Percentiles rank a stretch among this genome's conserved stretches.
These are phyloP conservation scores for Starmerella riodocensis DNA, from an alignment of 805 yeast genomes.

Conservation along the genomic window DNA sequence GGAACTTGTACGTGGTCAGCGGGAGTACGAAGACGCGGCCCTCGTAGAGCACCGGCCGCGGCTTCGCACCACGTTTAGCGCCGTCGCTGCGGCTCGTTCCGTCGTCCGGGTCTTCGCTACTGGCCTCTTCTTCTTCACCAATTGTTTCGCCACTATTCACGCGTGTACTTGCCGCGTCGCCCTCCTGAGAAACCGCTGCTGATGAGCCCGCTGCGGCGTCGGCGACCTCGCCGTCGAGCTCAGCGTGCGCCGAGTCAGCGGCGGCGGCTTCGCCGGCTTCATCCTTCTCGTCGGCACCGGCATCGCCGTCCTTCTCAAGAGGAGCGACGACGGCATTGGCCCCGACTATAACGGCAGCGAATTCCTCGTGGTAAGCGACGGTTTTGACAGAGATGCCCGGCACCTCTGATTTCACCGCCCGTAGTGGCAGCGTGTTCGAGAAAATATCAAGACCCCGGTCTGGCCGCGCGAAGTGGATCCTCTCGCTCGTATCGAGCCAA, in stretches of 20 bases:
- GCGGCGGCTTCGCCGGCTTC: neutral
- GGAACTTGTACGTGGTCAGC: slow-evolving; percentile 4
- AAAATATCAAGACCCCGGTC: slow-evolving; percentile 2
- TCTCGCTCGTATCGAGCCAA: slow-evolving; percentile 10
- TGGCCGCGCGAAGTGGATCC: slow-evolving; percentile 4
- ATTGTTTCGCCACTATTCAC: neutral
- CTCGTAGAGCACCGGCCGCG: neutral
- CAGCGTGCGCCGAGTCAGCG: neutral
- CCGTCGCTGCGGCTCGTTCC: neutral
- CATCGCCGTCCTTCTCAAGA: neutral
- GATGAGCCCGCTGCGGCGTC: neutral
- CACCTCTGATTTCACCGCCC: neutral
- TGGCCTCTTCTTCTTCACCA: neutral
- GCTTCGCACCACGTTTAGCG: neutral
- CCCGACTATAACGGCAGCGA: slow-evolving; percentile 8
- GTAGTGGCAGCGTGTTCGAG: slow-evolving; percentile 7
- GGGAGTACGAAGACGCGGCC: slow-evolving; percentile 10
- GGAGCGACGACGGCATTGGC: neutral
- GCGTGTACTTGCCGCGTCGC: neutral
- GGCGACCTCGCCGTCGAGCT: neutral
- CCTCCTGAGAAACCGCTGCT: neutral
- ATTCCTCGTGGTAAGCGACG: slow-evolving; percentile 8
- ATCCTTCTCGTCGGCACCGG: neutral
- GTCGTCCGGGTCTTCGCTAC: neutral
- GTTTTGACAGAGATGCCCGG: neutral